Evolutionary conservation across 306 rosid species (phyloP).

Genomic region (Biancaea sappan): DNA sequence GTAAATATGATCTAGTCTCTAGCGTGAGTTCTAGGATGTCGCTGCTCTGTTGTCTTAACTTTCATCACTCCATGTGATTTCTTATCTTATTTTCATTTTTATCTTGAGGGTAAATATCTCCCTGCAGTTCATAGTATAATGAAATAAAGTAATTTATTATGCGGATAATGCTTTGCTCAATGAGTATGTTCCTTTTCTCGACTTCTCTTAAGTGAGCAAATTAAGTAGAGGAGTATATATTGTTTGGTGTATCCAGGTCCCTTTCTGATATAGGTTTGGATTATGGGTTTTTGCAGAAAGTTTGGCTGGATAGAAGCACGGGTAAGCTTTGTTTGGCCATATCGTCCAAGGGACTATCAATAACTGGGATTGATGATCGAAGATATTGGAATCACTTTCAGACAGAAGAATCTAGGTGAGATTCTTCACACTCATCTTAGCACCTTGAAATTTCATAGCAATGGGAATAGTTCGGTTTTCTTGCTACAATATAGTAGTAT

Average conservation of each 20-base stretch:
- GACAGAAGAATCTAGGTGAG: slow-evolving; percentile 72
- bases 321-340: slow-evolving; percentile 64
- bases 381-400: slow-evolving; percentile 61
- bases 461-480: slow-evolving; percentile 24
- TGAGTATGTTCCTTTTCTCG: not conserved
- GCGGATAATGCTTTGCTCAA: not conserved
- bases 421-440: not conserved
- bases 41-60: not conserved
- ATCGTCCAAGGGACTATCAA: slow-evolving; percentile 68
- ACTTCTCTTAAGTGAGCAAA: not conserved
- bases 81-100: not conserved
- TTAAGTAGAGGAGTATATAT: not conserved
- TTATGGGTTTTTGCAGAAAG: slow-evolving; percentile 52
- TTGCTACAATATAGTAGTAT: slow-evolving; percentile 11
- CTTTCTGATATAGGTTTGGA: slow-evolving; percentile 22
- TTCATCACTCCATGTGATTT: not conserved
- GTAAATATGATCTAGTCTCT: not conserved
- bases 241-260: not conserved
- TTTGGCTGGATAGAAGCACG: slow-evolving; percentile 72
- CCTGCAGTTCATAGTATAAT: not conserved
- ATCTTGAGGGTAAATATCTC: not conserved
- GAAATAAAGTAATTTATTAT: not conserved
- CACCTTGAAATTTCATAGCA: slow-evolving; percentile 11
- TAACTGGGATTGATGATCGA: slow-evolving; percentile 72
- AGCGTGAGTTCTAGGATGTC: not conserved